These are phyloP conservation scores for Berberis thunbergii DNA, from an alignment of 164 flowering plant genomes.

Conservation along the genomic window DNA sequence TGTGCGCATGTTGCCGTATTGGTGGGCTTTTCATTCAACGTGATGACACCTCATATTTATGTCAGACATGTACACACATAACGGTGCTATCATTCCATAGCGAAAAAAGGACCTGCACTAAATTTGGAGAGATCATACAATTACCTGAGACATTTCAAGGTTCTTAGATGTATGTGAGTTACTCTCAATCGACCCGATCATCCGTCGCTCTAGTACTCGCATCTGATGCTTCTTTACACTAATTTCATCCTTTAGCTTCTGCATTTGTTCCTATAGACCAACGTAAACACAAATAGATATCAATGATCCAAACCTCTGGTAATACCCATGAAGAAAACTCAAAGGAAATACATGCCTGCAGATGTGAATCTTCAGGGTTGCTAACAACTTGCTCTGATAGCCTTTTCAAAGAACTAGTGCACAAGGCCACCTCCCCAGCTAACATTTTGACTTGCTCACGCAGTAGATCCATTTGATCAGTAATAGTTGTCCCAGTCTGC, in stretches of 20 bases:
- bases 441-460: constrained; percentile 74
- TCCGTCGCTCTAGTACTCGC: constrained; percentile 59
- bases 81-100: too few species aligned
- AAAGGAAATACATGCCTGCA: constrained; percentile 25
- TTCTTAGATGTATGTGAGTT: constrained; percentile 28
- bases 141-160: constrained; percentile 60
- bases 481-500: constrained; percentile 61
- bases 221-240: constrained; percentile 68
- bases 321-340: background rate
- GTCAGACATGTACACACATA: too few species aligned
- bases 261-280: constrained; percentile 44
- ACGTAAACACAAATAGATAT: background rate
- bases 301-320: background rate
- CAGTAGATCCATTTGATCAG: constrained; percentile 83
- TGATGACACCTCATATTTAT: too few species aligned
- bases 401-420: constrained; percentile 69
- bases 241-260: constrained; percentile 60
- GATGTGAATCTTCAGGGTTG: constrained; percentile 46
- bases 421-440: constrained; percentile 80
- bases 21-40: too few species aligned
- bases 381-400: constrained; percentile 58
- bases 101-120: too few species aligned
- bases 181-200: constrained; percentile 53
- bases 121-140: background rate
- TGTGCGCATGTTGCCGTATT: too few species aligned